Base-by-base conservation (phyloP, 306 rosid species). In the Adenanthera pavonina region DNA sequence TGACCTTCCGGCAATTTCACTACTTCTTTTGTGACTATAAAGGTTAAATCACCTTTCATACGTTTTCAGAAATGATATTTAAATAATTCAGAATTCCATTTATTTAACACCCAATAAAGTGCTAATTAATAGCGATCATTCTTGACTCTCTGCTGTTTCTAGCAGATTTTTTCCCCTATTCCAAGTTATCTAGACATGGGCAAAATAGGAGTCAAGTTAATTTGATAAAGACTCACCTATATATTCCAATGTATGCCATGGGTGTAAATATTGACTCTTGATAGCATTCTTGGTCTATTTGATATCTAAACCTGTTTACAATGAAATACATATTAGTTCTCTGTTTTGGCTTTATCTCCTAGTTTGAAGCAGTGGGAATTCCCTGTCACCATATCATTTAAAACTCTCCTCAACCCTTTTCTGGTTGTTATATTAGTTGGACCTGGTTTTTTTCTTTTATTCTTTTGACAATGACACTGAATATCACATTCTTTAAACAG, bases 401-500 rank as follows among this genome's bases (percentile, higher is more conserved):
- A 59, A 81, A 77, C 11, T n/a, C 14, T 9, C 40, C 48, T 64
- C 59, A 8, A 2, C 7, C n/a, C 56, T 78, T 51, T 20, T 11
- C 72, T 71, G 49, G 25, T 14, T 44, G 51, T 59, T 52, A 72
- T 35, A 60, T 76, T 77, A 35, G 49, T 75, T 78, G 68, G 69
- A 72, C 64, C 56, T 73, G 66, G n/a, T 70, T 54, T 47, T 79
- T 64, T 69, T 43, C 33, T 38, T 66, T 41, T 36, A 47, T 57
- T 74, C 65, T 40, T 54, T 73, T 13, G 30, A 48, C 62, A 41
- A 20, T 84, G 75, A 54, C 38, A 75, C 54, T 76, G 46, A 69
- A 75, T 30, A 17, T 80, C 53, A 20, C 59, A 62, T 80, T 47
- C 79, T 76, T 49, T 72, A 52, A 87, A 76, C 92, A 95, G 99